Percentiles rank a stretch among this genome's conserved stretches.
Evolutionary conservation across 1,284 basidiomycete genomes (phyloP).

Genomic region (Bjerkandera adusta): DNA sequence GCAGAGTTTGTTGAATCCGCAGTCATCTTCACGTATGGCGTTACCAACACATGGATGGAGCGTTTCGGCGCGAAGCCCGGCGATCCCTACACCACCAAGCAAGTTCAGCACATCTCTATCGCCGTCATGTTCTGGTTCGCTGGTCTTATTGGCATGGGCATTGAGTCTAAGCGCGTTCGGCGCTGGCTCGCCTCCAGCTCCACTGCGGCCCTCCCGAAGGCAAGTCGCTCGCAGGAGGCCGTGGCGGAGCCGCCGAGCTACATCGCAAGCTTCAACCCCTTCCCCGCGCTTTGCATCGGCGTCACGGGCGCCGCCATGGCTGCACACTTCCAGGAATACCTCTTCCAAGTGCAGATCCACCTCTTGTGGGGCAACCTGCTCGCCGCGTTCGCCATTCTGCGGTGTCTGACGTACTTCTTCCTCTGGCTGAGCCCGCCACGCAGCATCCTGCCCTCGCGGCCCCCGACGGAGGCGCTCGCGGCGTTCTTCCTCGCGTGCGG

Average conservation of each 20-base stretch:
- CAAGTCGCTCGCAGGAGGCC: conserved; percentile 37
- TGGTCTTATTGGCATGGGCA: conserved; percentile 85
- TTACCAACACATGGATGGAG: conserved; percentile 97
- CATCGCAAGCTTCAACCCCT: conserved; percentile 85
- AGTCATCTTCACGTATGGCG: conserved; percentile 89
- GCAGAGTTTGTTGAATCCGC: conserved; percentile 89
- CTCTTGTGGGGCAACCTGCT: conserved; percentile 91
- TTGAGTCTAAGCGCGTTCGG: conserved; percentile 78
- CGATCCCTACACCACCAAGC: conserved; percentile 88
- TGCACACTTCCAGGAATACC: conserved; percentile 89
- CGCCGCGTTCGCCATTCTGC: conserved; percentile 73
- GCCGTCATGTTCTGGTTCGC: conserved; percentile 98
- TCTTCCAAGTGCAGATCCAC: conserved; percentile 91
- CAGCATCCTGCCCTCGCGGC: conserved; percentile 85
- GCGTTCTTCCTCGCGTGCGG: conserved; percentile 88
- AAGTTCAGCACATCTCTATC: conserved; percentile 94
- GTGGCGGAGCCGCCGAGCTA: conserved; percentile 72
- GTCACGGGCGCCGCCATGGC: conserved; percentile 95
- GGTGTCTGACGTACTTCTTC: conserved; percentile 92
- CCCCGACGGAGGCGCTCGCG: conserved; percentile 90
- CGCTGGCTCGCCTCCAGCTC: conserved; percentile 65
- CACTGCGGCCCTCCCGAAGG: conserved; percentile 40
- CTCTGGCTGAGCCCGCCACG: conserved; percentile 80
- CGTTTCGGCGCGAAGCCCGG: conserved; percentile 82
- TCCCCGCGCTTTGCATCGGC: conserved; percentile 91